phyloP scores from a whole-genome alignment of 805 yeast species.

The Candida vartiovaarae region DNA sequence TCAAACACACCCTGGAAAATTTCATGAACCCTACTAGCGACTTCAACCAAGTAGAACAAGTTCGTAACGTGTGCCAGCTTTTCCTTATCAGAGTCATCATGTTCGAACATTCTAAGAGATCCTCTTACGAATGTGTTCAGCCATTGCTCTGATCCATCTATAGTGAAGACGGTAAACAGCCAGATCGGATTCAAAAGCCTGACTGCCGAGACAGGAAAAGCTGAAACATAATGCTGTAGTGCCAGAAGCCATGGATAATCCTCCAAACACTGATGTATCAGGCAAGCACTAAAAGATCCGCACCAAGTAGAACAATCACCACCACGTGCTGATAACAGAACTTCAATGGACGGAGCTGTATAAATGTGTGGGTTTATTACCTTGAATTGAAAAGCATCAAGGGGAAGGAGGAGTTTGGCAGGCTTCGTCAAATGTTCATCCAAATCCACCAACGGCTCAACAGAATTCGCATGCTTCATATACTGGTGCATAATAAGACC shows the following conservation, averaged over 20 bases:
- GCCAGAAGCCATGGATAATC: background rate
- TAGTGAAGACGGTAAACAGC: constrained; percentile 20
- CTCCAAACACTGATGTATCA: constrained; percentile 3
- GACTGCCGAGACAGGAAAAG: constrained; percentile 19
- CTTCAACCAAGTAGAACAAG: constrained; percentile 23
- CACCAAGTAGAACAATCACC: constrained; percentile 9
- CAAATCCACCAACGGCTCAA: constrained; percentile 8
- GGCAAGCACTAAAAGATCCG: constrained; percentile 4
- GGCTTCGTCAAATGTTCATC: constrained; percentile 11
- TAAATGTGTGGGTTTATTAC: constrained; percentile 3
- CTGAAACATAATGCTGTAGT: constrained; percentile 7
- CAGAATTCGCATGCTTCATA: constrained; percentile 7
- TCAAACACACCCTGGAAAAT: constrained; percentile 1
- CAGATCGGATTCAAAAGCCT: constrained; percentile 25
- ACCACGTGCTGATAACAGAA: background rate
- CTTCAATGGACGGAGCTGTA: background rate
- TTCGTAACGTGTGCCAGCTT: constrained; percentile 14
- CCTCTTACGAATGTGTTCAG: background rate
- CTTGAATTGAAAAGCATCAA: constrained; percentile 14
- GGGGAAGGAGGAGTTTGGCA: constrained; percentile 2
- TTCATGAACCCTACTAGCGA: constrained; percentile 13
- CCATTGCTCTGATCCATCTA: constrained; percentile 13
- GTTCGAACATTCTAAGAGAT: background rate
- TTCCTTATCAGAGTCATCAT: background rate
- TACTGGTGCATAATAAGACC: constrained; percentile 32